Conservation (phyloP, 176 grass and related monocot genomes). For the Alopecurus myosuroides region DNA sequence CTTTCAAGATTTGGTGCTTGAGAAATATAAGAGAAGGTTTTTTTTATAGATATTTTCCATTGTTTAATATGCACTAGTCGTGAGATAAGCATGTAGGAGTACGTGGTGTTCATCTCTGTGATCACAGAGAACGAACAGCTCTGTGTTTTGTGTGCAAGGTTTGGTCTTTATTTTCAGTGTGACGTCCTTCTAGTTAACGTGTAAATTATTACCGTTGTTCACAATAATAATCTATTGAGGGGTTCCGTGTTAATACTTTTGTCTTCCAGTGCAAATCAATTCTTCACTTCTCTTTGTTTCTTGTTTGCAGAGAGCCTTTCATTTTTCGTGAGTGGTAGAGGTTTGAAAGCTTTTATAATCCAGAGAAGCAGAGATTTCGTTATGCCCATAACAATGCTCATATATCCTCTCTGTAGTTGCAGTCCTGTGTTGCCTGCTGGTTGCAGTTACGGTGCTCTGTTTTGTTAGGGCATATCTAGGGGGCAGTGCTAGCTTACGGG, state of each 20-base stretch:
- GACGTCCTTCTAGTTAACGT: background rate
- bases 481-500: no score
- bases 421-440: no score
- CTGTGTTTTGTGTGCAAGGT: background rate
- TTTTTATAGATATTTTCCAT: background rate
- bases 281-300: background rate
- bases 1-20: background rate
- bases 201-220: slow-evolving; percentile 35
- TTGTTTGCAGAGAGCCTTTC: background rate
- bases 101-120: background rate
- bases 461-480: no score
- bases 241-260: background rate
- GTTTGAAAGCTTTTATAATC: no score
- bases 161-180: background rate
- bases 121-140: no score
- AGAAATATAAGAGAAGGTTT: background rate
- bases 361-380: no score
- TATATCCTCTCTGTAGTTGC: no score
- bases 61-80: slow-evolving; percentile 4
- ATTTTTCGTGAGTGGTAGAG: no score
- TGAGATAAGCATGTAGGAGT: background rate
- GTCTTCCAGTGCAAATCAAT: background rate
- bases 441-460: no score
- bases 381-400: no score
- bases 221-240: background rate